Conservation (phyloP, 805 yeast species). For the Pichia kluyveri region DNA sequence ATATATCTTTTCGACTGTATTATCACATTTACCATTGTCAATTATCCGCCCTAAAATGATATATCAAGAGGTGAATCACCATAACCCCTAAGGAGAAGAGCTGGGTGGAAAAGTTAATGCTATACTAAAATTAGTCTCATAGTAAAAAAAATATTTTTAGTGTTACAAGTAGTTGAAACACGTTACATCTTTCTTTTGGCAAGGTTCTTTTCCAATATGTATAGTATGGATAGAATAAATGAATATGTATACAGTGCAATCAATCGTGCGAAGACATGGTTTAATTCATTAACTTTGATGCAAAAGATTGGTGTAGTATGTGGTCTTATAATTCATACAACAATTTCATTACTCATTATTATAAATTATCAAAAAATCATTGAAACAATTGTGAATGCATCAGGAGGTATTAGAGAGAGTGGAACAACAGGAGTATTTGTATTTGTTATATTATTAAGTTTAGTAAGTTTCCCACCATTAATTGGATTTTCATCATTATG, state of each 20-base stretch:
- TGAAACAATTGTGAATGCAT: conserved; percentile 28
- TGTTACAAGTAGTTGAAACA: too few relatives aligned
- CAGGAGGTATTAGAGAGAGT: conserved; percentile 34
- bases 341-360: neutral
- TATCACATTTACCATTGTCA: too few relatives aligned
- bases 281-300: neutral
- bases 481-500: conserved; percentile 71
- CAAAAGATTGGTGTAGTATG: neutral
- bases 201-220: too few relatives aligned
- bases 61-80: too few relatives aligned
- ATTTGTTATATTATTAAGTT: conserved; percentile 44
- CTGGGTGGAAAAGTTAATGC: too few relatives aligned
- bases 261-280: neutral
- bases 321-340: neutral
- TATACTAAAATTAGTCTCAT: too few relatives aligned
- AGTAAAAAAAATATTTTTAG: too few relatives aligned
- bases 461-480: conserved; percentile 85
- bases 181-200: too few relatives aligned
- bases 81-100: too few relatives aligned
- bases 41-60: too few relatives aligned
- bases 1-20: neutral
- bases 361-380: conserved; percentile 31
- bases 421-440: conserved; percentile 25
- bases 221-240: neutral
- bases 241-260: neutral